Percentiles rank a stretch among this genome's conserved stretches.
These are phyloP conservation scores for Alternaria burnsii DNA, from an alignment of 2,329 filamentous ascomycete genomes.

Conservation along the genomic window DNA sequence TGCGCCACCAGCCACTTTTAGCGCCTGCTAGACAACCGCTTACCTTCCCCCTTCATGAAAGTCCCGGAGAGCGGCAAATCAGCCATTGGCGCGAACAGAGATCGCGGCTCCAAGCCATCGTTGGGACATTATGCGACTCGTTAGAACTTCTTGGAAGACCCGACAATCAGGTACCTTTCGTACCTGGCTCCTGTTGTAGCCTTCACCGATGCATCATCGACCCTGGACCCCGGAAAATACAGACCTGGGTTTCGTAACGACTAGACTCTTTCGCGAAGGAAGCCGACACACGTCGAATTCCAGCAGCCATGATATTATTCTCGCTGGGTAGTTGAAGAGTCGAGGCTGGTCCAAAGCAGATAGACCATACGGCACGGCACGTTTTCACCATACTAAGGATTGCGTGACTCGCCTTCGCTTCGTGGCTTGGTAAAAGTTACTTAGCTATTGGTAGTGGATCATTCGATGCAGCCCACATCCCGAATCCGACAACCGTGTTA, in stretches of 20 bases:
- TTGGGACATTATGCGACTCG: slow-evolving; percentile 10
- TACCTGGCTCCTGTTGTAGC: slow-evolving; percentile 9
- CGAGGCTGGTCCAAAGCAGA: background rate
- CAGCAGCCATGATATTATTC: background rate
- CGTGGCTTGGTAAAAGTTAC: background rate
- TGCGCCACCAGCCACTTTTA: background rate
- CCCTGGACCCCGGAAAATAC: background rate
- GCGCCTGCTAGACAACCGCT: slow-evolving; percentile 1
- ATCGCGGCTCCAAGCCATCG: background rate
- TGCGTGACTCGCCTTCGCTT: background rate
- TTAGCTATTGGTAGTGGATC: background rate
- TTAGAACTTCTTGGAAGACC: slow-evolving; percentile 7
- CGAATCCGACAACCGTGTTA: slow-evolving; percentile 7
- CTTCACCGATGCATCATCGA: slow-evolving; percentile 12
- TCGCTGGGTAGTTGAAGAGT: background rate
- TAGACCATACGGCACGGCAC: background rate
- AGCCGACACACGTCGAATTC: background rate
- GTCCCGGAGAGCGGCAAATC: background rate
- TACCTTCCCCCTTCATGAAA: slow-evolving; percentile 1
- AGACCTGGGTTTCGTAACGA: background rate
- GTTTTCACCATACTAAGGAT: background rate
- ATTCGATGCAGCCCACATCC: background rate
- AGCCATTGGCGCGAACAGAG: background rate
- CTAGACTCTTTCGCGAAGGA: background rate
- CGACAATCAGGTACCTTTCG: slow-evolving; percentile 2